Percentiles rank a stretch among this genome's conserved stretches.
These are phyloP conservation scores for Balansia obtecta DNA, from an alignment of 2,329 filamentous ascomycete genomes.

Conservation along the genomic window DNA sequence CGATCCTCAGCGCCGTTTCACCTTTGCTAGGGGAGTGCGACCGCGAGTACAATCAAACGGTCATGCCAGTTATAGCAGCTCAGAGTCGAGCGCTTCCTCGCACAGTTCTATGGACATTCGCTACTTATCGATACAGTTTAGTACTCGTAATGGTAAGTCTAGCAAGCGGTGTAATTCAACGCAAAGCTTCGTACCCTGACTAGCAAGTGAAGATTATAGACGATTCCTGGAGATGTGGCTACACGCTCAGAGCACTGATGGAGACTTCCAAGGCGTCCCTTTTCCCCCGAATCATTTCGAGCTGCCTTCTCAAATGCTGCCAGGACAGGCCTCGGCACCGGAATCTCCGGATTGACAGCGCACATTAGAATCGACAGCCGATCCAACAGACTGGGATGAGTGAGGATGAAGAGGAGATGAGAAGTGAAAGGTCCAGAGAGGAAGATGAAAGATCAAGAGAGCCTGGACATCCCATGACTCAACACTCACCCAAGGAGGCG, in stretches of 20 bases:
- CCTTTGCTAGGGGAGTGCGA: slow-evolving; percentile 30
- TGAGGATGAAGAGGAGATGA: not conserved
- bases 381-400: slow-evolving; percentile 1
- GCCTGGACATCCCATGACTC: too few relatives aligned
- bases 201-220: slow-evolving; percentile 25
- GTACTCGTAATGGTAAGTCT: slow-evolving; percentile 30
- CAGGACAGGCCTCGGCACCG: slow-evolving; percentile 12
- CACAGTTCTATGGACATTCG: slow-evolving; percentile 27
- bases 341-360: slow-evolving; percentile 5
- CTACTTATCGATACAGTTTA: slow-evolving; percentile 38
- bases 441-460: not conserved
- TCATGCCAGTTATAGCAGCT: slow-evolving; percentile 9
- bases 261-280: slow-evolving; percentile 31
- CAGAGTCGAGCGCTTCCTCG: slow-evolving; percentile 13
- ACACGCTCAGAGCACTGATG: slow-evolving; percentile 32
- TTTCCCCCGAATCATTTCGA: slow-evolving; percentile 34
- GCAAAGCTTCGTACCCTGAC: not conserved
- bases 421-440: not conserved
- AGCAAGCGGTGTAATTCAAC: not conserved
- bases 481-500: too few relatives aligned
- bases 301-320: slow-evolving; percentile 32
- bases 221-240: slow-evolving; percentile 35
- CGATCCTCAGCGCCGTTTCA: slow-evolving; percentile 27
- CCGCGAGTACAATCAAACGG: slow-evolving; percentile 22
- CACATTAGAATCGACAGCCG: slow-evolving; percentile 3